Evolutionary conservation across 2,329 filamentous ascomycete genomes (phyloP).

Genomic region (Pezicula rhizophila): DNA sequence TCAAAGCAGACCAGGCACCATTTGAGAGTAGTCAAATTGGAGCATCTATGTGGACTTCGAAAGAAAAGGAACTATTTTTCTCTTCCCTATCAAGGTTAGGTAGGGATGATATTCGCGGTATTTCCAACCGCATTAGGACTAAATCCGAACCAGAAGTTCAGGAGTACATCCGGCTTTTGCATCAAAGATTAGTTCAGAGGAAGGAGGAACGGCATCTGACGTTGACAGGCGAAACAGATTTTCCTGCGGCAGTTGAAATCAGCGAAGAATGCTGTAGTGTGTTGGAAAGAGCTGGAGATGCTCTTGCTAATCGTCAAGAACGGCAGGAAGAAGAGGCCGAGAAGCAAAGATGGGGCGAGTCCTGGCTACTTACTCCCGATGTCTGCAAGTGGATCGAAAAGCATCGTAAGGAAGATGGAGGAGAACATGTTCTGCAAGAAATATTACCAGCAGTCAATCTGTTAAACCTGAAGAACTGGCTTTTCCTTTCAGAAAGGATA

Average conservation of each 20-base stretch:
- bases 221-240: slow-evolving; percentile 43
- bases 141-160: slow-evolving; percentile 72
- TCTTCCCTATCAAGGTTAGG: slow-evolving; percentile 58
- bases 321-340: slow-evolving; percentile 55
- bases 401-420: slow-evolving; percentile 11
- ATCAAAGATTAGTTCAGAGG: slow-evolving; percentile 33
- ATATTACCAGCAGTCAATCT: slow-evolving; percentile 46
- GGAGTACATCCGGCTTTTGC: slow-evolving; percentile 61
- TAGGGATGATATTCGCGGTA: slow-evolving; percentile 51
- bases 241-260: slow-evolving; percentile 70
- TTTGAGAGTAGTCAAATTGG: slow-evolving; percentile 56
- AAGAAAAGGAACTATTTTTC: slow-evolving; percentile 70
- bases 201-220: slow-evolving; percentile 10
- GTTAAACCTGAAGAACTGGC: slow-evolving; percentile 54
- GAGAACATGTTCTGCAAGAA: slow-evolving; percentile 22
- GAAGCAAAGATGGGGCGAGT: slow-evolving; percentile 49
- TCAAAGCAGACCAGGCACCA: slow-evolving; percentile 22
- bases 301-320: slow-evolving; percentile 59
- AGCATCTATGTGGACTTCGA: slow-evolving; percentile 59
- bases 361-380: slow-evolving; percentile 56
- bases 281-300: slow-evolving; percentile 64
- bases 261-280: slow-evolving; percentile 56
- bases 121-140: slow-evolving; percentile 57
- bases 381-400: slow-evolving; percentile 15
- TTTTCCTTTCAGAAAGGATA: slow-evolving; percentile 56